Evolutionary conservation across 2,329 filamentous ascomycete species (phyloP), one percentile per base, ranked within the genome.

Genomic region (Dactylellina haptotyla): DNA sequence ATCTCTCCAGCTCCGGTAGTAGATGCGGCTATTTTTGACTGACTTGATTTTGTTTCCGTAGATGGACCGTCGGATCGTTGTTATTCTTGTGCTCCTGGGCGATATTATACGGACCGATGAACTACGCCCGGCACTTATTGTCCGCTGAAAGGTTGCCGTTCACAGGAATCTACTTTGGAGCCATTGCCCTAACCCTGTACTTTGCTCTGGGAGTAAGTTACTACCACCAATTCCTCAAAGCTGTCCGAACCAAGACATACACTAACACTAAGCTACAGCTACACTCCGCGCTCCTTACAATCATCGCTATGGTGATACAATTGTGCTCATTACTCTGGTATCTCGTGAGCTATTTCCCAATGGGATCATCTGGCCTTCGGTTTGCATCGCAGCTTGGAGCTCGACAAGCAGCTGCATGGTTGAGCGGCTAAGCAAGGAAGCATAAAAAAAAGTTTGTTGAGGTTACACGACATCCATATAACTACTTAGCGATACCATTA

Each of bases 321-420:
- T 85, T 98, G 62, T 88, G 89, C 59, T 91, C 90, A 75, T 84
- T 98, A 76, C 76, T 92, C 50, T 98, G 94, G 94, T 98, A 98
- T 82, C 85, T 97, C 50, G 89, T 98, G 81, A 96, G 92, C 82
- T 99, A 99, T 82, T 98, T 98, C 79, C 95, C 95, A 25, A 97
- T 98, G 93, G 95, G 95, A 41, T 91, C 91, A 34, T 91, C 89
- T 63, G 92, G 95, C 43, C 83, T 99, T 76, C 89, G 94, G 71
- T 87, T 97, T 77, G 93, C 93, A 67, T 92, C 93, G 45, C 88
- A 88, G 2, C 95, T 97, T 79, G 95, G 94, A 20, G 91, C 90
- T 18, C 89, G 89, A 79, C 87, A 93, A 79, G 91, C 96, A 37
- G 87, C 92, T 3, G 87, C 93, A 59, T 98, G 94, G 95, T 89